Evolutionary conservation across 352 stramenopile genomes (phyloP).

Genomic region (Globisporangium cylindrosporum): DNA sequence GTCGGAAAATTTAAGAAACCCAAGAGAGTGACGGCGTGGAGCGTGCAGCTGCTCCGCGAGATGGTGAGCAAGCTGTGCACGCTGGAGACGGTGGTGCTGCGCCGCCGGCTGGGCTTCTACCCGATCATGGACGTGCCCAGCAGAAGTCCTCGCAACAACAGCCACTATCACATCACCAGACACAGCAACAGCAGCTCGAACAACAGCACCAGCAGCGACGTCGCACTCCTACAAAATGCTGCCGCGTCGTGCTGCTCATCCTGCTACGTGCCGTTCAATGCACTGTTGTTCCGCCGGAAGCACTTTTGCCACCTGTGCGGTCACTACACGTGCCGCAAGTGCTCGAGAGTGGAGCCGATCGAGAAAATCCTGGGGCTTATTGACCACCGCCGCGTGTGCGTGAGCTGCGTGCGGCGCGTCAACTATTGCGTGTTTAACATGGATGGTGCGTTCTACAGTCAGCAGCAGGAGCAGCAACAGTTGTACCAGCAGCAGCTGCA

Average conservation of each 20-base stretch:
- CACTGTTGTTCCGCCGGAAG: conserved; percentile 42
- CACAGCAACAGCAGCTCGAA: background rate
- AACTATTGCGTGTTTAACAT: conserved; percentile 51
- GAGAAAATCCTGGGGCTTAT: conserved; percentile 43
- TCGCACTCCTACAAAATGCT: conserved; percentile 17
- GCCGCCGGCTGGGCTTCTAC: conserved; percentile 53
- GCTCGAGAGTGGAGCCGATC: conserved; percentile 38
- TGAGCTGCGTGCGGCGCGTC: conserved; percentile 42
- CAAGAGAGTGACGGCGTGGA: conserved; percentile 28
- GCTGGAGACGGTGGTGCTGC: conserved; percentile 41
- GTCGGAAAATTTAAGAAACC: background rate
- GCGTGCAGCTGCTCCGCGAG: conserved; percentile 42
- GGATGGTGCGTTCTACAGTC: conserved; percentile 14
- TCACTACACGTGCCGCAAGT: conserved; percentile 56
- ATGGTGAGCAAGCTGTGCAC: conserved; percentile 42
- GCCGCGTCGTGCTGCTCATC: conserved; percentile 32
- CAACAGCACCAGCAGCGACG: conserved; percentile 8
- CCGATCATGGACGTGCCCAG: conserved; percentile 27
- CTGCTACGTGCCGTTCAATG: conserved; percentile 39
- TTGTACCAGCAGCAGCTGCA: background rate
- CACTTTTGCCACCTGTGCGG: conserved; percentile 57
- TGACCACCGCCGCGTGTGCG: conserved; percentile 45
- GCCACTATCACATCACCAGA: background rate
- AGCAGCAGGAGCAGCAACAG: conserved; percentile 13
- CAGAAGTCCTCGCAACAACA: background rate